Evolutionary conservation across 306 rosid genomes (phyloP), one percentile per base, ranked within the genome.

Genomic region (Castanea mollissima): DNA sequence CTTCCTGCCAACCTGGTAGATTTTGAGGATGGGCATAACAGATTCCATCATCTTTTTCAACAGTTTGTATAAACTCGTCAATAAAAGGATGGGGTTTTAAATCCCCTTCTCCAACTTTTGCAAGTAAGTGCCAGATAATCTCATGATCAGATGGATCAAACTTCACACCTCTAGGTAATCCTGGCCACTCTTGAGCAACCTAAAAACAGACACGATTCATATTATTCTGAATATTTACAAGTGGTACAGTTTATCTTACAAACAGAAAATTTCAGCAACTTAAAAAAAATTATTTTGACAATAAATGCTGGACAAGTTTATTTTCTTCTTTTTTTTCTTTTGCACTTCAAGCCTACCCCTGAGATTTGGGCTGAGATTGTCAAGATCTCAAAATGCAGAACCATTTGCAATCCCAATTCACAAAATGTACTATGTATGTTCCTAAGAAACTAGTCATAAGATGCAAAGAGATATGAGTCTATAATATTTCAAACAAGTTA

Each of bases 111-210:
- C 93, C 92, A 77, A 69, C 85, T 84, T 94, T 94, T 41, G 96
- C 91, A 69, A 88, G 85, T 81, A 94, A 89, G 79, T 94, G 97
- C 86, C 85, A 84, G 19, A 92, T 88, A 69, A 92, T 88, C 82
- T 92, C 98, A 38, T 87, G 96, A 79, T 94, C 97, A 2, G 97
- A 86, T 55, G 98, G 98, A 84, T 92, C 94, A 85, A 94, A 94
- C 79, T 94, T 94, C 63, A 94, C 98, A 25, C 98, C 98, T 80
- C 86, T 89, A 14, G 98, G 98, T 63, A 94, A 82, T 79, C 98
- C 98, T 20, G 97, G 97, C 96, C 97, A 93, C 80, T 91, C 92
- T 60, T 87, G 91, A 67, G 84, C 76, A 74, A 93, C 93, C 98
- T 93, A 85, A 72, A 76, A 83, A 55, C 74, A 78, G 38, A 73